These are phyloP conservation scores for Spinacia oleracea DNA, from an alignment of 179 eudicot genomes.

Conservation along the genomic window DNA sequence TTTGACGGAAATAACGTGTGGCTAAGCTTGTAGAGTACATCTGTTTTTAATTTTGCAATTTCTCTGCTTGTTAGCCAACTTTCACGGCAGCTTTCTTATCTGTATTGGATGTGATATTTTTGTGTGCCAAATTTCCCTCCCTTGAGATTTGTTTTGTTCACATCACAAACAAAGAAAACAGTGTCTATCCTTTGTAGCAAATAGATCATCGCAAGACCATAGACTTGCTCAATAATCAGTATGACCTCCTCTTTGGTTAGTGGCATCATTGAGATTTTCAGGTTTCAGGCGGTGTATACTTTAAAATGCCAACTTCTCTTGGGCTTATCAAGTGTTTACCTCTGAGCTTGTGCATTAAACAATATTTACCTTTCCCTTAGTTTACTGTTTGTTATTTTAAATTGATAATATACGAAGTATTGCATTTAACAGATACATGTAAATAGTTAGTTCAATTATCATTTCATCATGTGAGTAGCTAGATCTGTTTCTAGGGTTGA, in stretches of 20 bases:
- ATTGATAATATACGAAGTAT: neutral
- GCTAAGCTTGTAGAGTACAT: neutral
- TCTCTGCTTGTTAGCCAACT: neutral
- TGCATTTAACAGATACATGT: neutral
- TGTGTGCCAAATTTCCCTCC: neutral
- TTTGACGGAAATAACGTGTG: neutral
- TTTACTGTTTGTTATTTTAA: neutral
- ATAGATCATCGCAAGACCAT: neutral
- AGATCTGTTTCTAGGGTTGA: neutral
- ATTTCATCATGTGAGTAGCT: neutral
- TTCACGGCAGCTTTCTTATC: neutral
- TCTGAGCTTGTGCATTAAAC: too few species aligned
- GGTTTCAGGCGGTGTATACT: too few species aligned
- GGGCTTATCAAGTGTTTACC: too few species aligned
- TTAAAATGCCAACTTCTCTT: too few species aligned
- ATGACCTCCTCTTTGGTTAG: neutral
- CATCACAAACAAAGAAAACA: neutral
- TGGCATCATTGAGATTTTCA: too few species aligned
- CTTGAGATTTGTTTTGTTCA: neutral
- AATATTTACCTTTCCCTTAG: neutral
- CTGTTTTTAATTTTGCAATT: neutral
- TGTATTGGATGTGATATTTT: neutral
- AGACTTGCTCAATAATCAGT: neutral
- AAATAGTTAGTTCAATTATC: neutral
- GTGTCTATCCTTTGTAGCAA: neutral